phyloP scores from a whole-genome alignment of 2,329 filamentous ascomycete species.

The Aureobasidium subglaciale region DNA sequence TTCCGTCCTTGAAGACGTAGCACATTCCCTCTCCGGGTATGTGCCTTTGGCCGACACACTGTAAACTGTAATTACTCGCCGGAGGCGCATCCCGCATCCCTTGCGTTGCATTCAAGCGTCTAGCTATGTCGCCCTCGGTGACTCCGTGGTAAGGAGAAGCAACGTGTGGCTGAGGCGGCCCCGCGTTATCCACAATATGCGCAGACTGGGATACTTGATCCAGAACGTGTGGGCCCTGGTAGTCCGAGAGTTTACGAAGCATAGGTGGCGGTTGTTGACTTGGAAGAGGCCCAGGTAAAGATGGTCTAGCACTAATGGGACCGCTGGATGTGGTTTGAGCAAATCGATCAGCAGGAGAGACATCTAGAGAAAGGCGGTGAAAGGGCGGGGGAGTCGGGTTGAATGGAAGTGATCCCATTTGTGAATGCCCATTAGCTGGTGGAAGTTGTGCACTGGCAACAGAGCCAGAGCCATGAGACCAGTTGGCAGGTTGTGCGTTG shows the following conservation, averaged over 20 bases:
- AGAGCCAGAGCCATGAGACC: background rate
- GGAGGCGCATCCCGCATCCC: background rate
- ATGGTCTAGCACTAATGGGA: background rate
- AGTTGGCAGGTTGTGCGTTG: constrained; percentile 6
- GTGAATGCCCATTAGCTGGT: background rate
- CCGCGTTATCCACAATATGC: background rate
- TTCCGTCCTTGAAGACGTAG: constrained; percentile 18
- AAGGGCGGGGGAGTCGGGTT: constrained; percentile 3
- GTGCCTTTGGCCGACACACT: constrained; percentile 15
- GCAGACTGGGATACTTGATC: background rate
- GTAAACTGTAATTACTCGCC: constrained; percentile 5
- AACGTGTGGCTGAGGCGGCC: background rate
- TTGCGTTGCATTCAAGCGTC: background rate
- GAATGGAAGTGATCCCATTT: background rate
- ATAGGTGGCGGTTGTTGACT: too few species aligned
- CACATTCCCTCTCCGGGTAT: constrained; percentile 18
- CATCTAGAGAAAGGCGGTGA: constrained; percentile 8
- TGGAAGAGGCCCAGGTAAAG: background rate
- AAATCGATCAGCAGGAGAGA: background rate
- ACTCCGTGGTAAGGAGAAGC: background rate
- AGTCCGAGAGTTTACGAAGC: background rate
- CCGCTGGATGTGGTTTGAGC: background rate
- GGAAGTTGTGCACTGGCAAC: background rate
- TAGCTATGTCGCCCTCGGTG: background rate
- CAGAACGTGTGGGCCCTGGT: background rate